Percentiles rank a stretch among this genome's conserved stretches.
These are phyloP conservation scores for Hypomyces perniciosus DNA, from an alignment of 2,329 filamentous ascomycete genomes.

Conservation along the genomic window DNA sequence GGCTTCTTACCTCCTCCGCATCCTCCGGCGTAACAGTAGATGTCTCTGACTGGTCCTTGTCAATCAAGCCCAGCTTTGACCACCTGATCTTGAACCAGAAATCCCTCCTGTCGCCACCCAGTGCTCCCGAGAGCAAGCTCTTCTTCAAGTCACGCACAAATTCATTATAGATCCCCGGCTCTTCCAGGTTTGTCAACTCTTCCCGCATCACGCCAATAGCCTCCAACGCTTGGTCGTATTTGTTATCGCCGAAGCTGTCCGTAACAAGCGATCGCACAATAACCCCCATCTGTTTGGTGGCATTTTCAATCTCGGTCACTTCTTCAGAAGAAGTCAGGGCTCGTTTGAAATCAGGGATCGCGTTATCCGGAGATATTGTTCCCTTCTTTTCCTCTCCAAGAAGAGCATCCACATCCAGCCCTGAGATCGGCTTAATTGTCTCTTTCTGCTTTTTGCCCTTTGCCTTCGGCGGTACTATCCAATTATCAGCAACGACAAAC, in stretches of 20 bases:
- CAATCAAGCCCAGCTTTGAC: slow-evolving; percentile 66
- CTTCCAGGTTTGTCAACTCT: slow-evolving; percentile 68
- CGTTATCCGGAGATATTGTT: slow-evolving; percentile 58
- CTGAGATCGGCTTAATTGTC: slow-evolving; percentile 75
- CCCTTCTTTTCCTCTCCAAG: slow-evolving; percentile 51
- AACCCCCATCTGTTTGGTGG: slow-evolving; percentile 65
- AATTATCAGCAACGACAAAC: slow-evolving; percentile 15
- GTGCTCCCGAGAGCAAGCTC: slow-evolving; percentile 59
- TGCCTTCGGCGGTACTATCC: slow-evolving; percentile 66
- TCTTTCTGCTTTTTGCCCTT: slow-evolving; percentile 69
- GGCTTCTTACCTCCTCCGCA: slow-evolving; percentile 51
- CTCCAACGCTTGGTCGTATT: slow-evolving; percentile 70
- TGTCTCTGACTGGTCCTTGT: slow-evolving; percentile 52
- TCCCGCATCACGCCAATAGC: slow-evolving; percentile 72
- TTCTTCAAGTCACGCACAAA: slow-evolving; percentile 67
- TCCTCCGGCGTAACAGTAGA: slow-evolving; percentile 65
- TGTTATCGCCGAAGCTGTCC: slow-evolving; percentile 67
- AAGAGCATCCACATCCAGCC: slow-evolving; percentile 77
- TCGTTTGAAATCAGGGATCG: slow-evolving; percentile 87
- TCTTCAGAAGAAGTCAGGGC: slow-evolving; percentile 57
- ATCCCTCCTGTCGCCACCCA: slow-evolving; percentile 72
- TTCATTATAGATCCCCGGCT: slow-evolving; percentile 69
- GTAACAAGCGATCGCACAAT: slow-evolving; percentile 65
- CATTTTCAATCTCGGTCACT: slow-evolving; percentile 57
- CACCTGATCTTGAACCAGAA: slow-evolving; percentile 73